Conservation (phyloP, 768 basidiomycete species). For the Guyanaporus albipodus region DNA sequence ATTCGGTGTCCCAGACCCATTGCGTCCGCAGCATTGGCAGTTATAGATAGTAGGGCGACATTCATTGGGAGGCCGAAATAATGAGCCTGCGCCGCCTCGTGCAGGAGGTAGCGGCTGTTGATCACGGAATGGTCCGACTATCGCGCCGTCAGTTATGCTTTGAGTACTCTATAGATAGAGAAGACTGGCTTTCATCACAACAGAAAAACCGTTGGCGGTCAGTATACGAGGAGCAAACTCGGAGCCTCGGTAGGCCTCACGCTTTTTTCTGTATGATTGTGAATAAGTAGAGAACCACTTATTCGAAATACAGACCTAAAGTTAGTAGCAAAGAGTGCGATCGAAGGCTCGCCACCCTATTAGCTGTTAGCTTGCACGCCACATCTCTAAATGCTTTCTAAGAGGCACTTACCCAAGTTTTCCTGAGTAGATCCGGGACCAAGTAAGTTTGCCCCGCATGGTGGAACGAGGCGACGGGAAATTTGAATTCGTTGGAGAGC, state of each 20-base stretch:
- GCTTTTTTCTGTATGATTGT: conserved; percentile 52
- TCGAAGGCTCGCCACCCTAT: conserved; percentile 62
- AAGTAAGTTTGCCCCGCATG: conserved; percentile 81
- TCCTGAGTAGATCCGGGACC: conserved; percentile 72
- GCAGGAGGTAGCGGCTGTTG: conserved; percentile 64
- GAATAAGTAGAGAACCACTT: background rate
- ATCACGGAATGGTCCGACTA: conserved; percentile 57
- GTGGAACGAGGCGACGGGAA: conserved; percentile 73
- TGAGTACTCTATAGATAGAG: too few relatives aligned
- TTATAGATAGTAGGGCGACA: conserved; percentile 61
- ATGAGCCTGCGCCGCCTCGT: conserved; percentile 70
- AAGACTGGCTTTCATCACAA: conserved; percentile 65
- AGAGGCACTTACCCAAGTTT: conserved; percentile 47
- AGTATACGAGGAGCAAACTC: conserved; percentile 79
- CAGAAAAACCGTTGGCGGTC: conserved; percentile 59
- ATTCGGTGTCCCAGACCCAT: conserved; percentile 75
- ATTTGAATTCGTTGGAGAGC: conserved; percentile 83
- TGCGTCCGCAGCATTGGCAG: conserved; percentile 59
- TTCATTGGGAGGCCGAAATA: conserved; percentile 59
- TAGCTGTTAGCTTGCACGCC: background rate
- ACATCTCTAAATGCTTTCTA: background rate
- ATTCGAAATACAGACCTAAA: conserved; percentile 28
- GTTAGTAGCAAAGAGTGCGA: conserved; percentile 72
- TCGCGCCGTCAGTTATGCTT: background rate
- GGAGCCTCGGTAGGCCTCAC: conserved; percentile 76